Conservation (phyloP, 1,284 basidiomycete species). For the Ustilago cynodontis region DNA sequence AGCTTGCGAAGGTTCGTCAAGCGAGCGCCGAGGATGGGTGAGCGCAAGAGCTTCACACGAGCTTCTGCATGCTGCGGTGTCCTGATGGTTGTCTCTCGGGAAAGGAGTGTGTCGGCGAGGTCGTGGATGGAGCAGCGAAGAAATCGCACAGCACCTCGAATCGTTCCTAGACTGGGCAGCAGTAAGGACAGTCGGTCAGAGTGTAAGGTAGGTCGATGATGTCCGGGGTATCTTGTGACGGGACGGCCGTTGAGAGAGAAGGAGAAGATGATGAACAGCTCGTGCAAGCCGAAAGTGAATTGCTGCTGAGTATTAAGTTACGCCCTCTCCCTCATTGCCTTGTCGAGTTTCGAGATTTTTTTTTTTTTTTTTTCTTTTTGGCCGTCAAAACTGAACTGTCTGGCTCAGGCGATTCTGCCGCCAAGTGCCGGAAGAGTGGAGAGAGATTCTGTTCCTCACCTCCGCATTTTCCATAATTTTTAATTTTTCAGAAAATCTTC, state of each 20-base stretch:
- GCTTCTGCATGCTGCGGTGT: conserved; percentile 10
- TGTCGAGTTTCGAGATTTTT: conserved; percentile 14
- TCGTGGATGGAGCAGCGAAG: not conserved
- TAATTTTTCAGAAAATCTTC: not conserved
- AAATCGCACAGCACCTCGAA: not conserved
- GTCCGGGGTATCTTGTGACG: not conserved
- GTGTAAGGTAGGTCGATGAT: not conserved
- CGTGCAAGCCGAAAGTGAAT: not conserved
- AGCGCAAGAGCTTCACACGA: conserved; percentile 3
- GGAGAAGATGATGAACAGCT: conserved; percentile 3
- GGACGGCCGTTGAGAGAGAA: not conserved
- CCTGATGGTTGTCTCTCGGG: not conserved
- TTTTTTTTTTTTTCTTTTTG: conserved; percentile 5
- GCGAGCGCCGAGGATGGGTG: conserved; percentile 14
- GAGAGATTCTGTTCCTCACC: not conserved
- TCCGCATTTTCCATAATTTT: conserved; percentile 10
- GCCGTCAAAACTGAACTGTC: not conserved
- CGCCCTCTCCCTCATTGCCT: too few relatives aligned
- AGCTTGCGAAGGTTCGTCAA: not conserved
- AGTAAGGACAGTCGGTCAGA: not conserved
- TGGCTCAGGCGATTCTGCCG: not conserved
- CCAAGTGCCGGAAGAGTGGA: not conserved
- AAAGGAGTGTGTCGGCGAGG: not conserved
- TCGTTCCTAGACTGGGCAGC: not conserved
- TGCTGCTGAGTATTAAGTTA: not conserved